Percentiles rank a stretch among this genome's conserved stretches.
phyloP scores from a whole-genome alignment of 2,329 filamentous ascomycete species.

The Penicillium sp. region DNA sequence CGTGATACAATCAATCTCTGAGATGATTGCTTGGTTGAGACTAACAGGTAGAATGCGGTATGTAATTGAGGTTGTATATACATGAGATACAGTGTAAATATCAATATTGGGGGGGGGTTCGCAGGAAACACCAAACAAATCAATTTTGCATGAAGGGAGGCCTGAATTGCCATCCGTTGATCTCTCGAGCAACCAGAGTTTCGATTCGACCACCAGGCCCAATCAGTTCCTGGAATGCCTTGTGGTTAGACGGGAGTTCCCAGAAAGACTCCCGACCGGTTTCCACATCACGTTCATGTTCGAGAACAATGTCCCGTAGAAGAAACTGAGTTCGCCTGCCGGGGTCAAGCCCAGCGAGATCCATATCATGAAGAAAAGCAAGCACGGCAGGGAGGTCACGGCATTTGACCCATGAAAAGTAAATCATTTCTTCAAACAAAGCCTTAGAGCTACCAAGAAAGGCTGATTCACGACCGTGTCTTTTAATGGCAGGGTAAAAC shows the following conservation, averaged over 20 bases:
- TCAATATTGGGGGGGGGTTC: too few species aligned
- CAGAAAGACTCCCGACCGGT: slow-evolving; percentile 28
- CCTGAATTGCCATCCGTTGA: too few species aligned
- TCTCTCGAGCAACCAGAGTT: too few species aligned
- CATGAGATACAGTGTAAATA: neutral
- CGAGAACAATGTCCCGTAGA: slow-evolving; percentile 30
- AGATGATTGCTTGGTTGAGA: too few species aligned
- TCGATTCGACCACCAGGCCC: slow-evolving; percentile 30
- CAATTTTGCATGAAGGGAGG: too few species aligned
- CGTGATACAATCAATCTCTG: too few species aligned
- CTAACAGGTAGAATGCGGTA: too few species aligned
- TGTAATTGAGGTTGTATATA: neutral
- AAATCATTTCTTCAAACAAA: slow-evolving; percentile 47
- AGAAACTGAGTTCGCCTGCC: slow-evolving; percentile 34
- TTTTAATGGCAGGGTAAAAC: slow-evolving; percentile 41
- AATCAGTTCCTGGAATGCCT: slow-evolving; percentile 27
- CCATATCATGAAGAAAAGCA: slow-evolving; percentile 44
- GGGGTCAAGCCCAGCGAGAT: slow-evolving; percentile 41
- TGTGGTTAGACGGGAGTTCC: slow-evolving; percentile 32
- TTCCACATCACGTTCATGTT: slow-evolving; percentile 23
- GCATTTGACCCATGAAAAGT: slow-evolving; percentile 43
- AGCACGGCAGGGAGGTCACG: slow-evolving; percentile 42
- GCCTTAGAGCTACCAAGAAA: slow-evolving; percentile 43
- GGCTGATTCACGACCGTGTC: slow-evolving; percentile 42
- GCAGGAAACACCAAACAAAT: too few species aligned